Base-by-base conservation (phyloP, 768 basidiomycete species). In the Collybiopsis luxurians region DNA sequence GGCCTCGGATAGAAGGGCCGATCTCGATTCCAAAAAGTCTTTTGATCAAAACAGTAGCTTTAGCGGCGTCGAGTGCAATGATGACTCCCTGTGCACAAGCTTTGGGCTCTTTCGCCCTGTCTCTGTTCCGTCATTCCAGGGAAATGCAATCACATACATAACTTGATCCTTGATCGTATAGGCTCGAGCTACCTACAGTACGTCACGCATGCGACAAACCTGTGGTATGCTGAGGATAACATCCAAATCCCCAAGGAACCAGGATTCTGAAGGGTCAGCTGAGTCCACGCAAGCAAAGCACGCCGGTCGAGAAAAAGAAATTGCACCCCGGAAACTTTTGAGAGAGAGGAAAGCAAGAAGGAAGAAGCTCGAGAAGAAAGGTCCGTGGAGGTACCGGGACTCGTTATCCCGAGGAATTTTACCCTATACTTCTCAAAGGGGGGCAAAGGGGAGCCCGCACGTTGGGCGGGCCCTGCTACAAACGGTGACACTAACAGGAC, bases 301-400 rank as follows among this genome's bases (percentile, higher is more conserved):
- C 31, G 31, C 31, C 48, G 28, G 48, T 31, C 21, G n/a, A 19
- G 23, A 51, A 23, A 23, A 9, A 5, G 1, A 2, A n/a, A 38
- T 36, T 24, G 50, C 50, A 11, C 50, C 50, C 34, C 27, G 23
- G 48, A 49, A 31, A 30, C n/a, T n/a, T n/a, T n/a, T n/a, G n/a
- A n/a, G n/a, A n/a, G n/a, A n/a, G n/a, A n/a, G n/a, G n/a, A n/a
- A n/a, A n/a, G n/a, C n/a, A n/a, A n/a, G n/a, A n/a, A n/a, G n/a
- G n/a, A n/a, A n/a, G n/a, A n/a, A n/a, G n/a, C n/a, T n/a, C n/a
- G n/a, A n/a, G 27, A 30, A 49, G 28, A 38, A 23, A 51, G 50
- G 23, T 39, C 50, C 50, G 50, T 51, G 50, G 50, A 51, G 23
- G 34, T 51, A 51, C 50, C 50, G 50, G 50, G 10, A 17, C 36